These are phyloP conservation scores for Fusarium marasasianum DNA, from an alignment of 2,329 filamentous ascomycete genomes.

Conservation along the genomic window DNA sequence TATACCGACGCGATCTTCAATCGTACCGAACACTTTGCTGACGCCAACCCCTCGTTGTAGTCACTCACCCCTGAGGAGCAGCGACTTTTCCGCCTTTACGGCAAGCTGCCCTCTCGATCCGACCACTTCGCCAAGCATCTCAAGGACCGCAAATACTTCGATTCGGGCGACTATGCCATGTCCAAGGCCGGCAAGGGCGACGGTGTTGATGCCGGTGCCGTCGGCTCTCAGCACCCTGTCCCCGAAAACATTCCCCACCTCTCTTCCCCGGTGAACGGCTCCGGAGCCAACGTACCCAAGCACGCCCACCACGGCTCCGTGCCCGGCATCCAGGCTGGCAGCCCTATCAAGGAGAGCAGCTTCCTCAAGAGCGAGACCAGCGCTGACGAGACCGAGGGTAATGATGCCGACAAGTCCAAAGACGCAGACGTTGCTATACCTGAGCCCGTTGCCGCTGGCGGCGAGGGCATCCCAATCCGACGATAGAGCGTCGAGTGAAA, in stretches of 20 bases:
- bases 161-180: slow-evolving; percentile 95
- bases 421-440: slow-evolving; percentile 43
- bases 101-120: slow-evolving; percentile 95
- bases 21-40: slow-evolving; percentile 22
- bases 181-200: slow-evolving; percentile 97
- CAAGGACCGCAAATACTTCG: slow-evolving; percentile 99
- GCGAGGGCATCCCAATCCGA: slow-evolving; percentile 69
- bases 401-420: slow-evolving; percentile 51
- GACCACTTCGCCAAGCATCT: slow-evolving; percentile 98
- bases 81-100: slow-evolving; percentile 94
- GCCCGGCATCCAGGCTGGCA: slow-evolving; percentile 69
- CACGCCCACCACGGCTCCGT: slow-evolving; percentile 55
- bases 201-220: slow-evolving; percentile 89
- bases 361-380: slow-evolving; percentile 86
- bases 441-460: slow-evolving; percentile 37
- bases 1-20: background rate
- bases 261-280: slow-evolving; percentile 67
- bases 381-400: slow-evolving; percentile 59
- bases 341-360: slow-evolving; percentile 90
- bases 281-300: slow-evolving; percentile 46
- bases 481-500: slow-evolving; percentile 52
- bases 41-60: slow-evolving; percentile 57
- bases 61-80: slow-evolving; percentile 94
- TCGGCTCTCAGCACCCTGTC: slow-evolving; percentile 93
- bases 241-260: slow-evolving; percentile 96